These are phyloP conservation scores for Hebeloma cylindrosporum DNA, from an alignment of 768 basidiomycete genomes.

Conservation along the genomic window DNA sequence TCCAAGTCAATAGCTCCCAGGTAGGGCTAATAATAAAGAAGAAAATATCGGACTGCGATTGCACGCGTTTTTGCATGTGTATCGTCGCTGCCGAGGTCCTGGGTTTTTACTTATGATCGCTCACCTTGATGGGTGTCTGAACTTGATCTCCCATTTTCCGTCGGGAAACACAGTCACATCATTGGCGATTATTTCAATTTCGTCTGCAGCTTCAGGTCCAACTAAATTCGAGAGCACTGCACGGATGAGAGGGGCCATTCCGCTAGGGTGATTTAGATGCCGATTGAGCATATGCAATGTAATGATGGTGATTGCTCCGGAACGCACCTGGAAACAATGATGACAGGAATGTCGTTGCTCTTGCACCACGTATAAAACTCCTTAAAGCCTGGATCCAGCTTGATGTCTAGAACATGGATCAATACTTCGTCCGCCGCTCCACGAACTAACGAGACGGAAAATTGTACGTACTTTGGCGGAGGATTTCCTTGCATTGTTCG, in stretches of 20 bases:
- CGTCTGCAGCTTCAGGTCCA: slow-evolving; percentile 65
- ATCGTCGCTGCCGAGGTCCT: too few relatives aligned
- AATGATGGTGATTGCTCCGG: slow-evolving; percentile 1
- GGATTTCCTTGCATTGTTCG: slow-evolving; percentile 78
- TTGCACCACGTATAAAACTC: slow-evolving; percentile 87
- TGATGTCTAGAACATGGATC: slow-evolving; percentile 61
- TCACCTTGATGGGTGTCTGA: slow-evolving; percentile 85
- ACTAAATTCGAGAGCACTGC: slow-evolving; percentile 85
- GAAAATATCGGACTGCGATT: background rate
- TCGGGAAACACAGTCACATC: slow-evolving; percentile 67
- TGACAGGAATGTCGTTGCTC: slow-evolving; percentile 75
- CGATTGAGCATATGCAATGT: too few relatives aligned
- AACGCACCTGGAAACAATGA: slow-evolving; percentile 85
- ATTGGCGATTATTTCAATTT: slow-evolving; percentile 94
- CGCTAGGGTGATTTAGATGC: slow-evolving; percentile 57
- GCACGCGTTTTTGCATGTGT: background rate
- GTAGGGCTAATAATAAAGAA: background rate
- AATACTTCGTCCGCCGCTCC: too few relatives aligned
- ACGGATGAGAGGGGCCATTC: slow-evolving; percentile 93
- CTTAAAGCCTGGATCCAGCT: slow-evolving; percentile 86
- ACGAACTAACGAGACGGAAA: too few relatives aligned
- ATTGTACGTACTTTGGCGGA: slow-evolving; percentile 58
- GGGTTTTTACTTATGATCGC: background rate
- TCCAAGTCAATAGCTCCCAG: background rate
- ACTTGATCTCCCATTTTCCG: slow-evolving; percentile 80